A percentile compares a stretch with the other conserved stretches of the same genome.
Evolutionary conservation across 305 asterid species (phyloP).

Genomic region (Fraxinus greggii): DNA sequence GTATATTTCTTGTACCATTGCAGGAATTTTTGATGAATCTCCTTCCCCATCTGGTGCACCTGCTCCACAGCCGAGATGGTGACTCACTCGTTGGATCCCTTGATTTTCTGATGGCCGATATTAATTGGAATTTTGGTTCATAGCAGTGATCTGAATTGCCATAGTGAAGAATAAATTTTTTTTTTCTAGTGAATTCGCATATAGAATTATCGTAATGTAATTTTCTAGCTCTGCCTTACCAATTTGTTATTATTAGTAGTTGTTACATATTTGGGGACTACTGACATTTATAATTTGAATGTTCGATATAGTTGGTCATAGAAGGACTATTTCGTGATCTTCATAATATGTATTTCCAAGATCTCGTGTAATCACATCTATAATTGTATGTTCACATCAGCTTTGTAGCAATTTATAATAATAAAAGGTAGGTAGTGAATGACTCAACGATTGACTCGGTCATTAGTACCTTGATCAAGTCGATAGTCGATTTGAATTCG

Average conservation of each 20-base stretch:
- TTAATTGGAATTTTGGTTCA: neutral
- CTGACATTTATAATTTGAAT: neutral
- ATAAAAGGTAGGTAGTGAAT: neutral
- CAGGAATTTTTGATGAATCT: constrained; percentile 30
- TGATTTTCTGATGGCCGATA: neutral
- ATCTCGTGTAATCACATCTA: neutral
- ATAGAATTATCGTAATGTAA: neutral
- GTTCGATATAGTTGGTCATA: neutral
- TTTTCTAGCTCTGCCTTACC: neutral
- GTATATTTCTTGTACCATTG: neutral
- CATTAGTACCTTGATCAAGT: neutral
- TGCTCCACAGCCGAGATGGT: constrained; percentile 34
- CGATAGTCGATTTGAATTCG: neutral
- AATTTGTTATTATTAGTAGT: neutral
- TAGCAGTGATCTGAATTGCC: neutral
- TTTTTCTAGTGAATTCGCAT: neutral
- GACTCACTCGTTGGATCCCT: constrained; percentile 2
- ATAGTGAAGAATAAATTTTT: neutral
- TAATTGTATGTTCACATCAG: neutral
- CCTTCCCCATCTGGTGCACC: constrained; percentile 37
- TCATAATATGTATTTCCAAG: neutral
- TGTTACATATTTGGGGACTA: neutral
- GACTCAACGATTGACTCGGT: neutral
- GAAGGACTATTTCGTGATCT: neutral
- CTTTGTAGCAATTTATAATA: neutral